phyloP scores from a whole-genome alignment of 805 yeast genomes.

The Saccharomycopsis malanga region DNA sequence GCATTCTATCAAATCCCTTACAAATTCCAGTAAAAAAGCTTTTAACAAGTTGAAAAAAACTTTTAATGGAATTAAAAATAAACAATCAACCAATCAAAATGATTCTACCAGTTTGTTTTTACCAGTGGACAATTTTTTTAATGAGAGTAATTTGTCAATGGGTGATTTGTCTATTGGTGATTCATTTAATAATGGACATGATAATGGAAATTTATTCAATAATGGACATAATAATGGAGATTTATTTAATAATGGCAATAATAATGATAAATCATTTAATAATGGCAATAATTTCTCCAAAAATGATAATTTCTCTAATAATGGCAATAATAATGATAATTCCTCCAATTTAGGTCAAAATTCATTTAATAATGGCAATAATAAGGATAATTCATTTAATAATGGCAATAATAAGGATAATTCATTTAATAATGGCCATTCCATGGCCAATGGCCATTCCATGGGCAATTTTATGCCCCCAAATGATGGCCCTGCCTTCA shows the following conservation, averaged over 20 bases:
- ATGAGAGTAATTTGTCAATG: no score
- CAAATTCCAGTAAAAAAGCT: conserved; percentile 11
- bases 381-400: no score
- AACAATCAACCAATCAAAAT: conserved; percentile 2
- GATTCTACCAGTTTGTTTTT: no score
- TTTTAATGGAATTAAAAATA: conserved; percentile 6
- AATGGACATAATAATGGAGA: neutral
- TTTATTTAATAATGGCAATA: neutral
- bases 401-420: no score
- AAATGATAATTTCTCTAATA: neutral
- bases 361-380: no score
- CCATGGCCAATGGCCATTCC: no score
- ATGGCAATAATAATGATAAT: neutral
- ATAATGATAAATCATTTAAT: neutral
- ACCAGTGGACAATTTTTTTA: no score
- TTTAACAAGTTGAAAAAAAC: conserved; percentile 17
- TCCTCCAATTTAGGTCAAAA: no score
- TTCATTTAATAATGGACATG: no score
- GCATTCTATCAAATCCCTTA: conserved; percentile 4
- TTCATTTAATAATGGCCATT: no score
- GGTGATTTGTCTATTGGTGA: no score
- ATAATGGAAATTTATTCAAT: neutral
- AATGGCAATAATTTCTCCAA: neutral
- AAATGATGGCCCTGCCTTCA: conserved; percentile 17
- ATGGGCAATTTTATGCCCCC: conserved; percentile 7